These are phyloP conservation scores for Citeromyces siamensis DNA, from an alignment of 1,139 yeast species.

Conservation along the genomic window DNA sequence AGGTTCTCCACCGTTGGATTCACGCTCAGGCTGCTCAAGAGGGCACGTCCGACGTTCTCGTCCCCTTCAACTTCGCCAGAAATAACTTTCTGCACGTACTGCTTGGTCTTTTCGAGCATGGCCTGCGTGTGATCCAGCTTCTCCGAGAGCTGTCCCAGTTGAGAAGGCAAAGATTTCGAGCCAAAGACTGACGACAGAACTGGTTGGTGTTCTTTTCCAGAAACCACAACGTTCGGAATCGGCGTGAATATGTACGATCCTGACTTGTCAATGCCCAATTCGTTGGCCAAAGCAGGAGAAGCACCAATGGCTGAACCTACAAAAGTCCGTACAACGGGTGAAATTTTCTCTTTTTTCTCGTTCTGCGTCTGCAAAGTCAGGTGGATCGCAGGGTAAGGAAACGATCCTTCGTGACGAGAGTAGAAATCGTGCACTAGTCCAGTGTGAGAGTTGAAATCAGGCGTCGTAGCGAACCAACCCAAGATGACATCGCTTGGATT, in stretches of 20 bases:
- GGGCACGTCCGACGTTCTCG: slow-evolving; percentile 45
- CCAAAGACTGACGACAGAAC: slow-evolving; percentile 31
- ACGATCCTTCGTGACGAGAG: slow-evolving; percentile 56
- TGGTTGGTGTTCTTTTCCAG: slow-evolving; percentile 49
- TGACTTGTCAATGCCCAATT: slow-evolving; percentile 28
- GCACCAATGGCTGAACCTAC: slow-evolving; percentile 70
- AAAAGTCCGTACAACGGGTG: slow-evolving; percentile 47
- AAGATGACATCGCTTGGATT: slow-evolving; percentile 71
- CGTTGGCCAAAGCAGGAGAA: slow-evolving; percentile 24
- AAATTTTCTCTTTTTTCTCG: slow-evolving; percentile 24
- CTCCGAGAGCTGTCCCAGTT: slow-evolving; percentile 35
- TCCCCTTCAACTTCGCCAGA: slow-evolving; percentile 33
- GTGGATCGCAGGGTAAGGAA: slow-evolving; percentile 71
- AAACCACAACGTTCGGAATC: slow-evolving; percentile 53
- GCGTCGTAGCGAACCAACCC: slow-evolving; percentile 80
- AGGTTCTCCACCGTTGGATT: slow-evolving; percentile 45
- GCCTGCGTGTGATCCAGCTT: slow-evolving; percentile 44
- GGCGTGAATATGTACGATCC: slow-evolving; percentile 76
- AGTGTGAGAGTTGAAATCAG: slow-evolving; percentile 58
- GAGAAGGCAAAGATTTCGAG: slow-evolving; percentile 20
- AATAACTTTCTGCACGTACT: slow-evolving; percentile 31
- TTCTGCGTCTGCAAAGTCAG: slow-evolving; percentile 44
- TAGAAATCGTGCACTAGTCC: slow-evolving; percentile 83
- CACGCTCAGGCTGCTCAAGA: slow-evolving; percentile 33
- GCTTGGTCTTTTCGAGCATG: slow-evolving; percentile 45